Evolutionary conservation across 805 yeast genomes (phyloP).

Genomic region (Ogataea wickerhamii): DNA sequence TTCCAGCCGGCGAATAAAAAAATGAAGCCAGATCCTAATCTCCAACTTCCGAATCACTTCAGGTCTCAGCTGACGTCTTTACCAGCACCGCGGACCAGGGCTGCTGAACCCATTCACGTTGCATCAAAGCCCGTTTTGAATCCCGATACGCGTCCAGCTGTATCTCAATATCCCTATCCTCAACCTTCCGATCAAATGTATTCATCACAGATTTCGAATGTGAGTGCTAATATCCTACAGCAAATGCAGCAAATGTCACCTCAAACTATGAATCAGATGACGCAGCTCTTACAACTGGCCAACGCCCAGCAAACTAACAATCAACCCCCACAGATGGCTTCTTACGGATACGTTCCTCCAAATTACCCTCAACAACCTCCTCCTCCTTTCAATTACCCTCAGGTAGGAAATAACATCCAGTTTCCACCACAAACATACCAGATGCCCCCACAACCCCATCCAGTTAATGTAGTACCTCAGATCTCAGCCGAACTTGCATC

Average conservation of each 20-base stretch:
- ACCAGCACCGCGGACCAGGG: slow-evolving; percentile 8
- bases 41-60: slow-evolving; percentile 17
- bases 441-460: not conserved
- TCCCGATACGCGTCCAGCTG: slow-evolving; percentile 1
- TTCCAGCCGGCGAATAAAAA: slow-evolving; percentile 9
- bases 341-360: not conserved
- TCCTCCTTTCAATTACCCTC: not conserved
- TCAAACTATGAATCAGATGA: slow-evolving; percentile 21
- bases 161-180: slow-evolving; percentile 6
- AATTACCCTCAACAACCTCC: slow-evolving; percentile 1
- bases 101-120: slow-evolving; percentile 17
- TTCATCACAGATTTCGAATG: slow-evolving; percentile 2
- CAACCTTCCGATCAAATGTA: slow-evolving; percentile 1
- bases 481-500: not conserved
- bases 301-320: slow-evolving; percentile 10
- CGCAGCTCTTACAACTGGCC: slow-evolving; percentile 23
- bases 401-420: no score
- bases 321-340: not conserved
- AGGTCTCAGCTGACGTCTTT: slow-evolving; percentile 23
- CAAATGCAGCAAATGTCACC: slow-evolving; percentile 13
- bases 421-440: not conserved
- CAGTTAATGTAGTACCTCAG: not conserved
- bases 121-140: slow-evolving; percentile 15
- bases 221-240: slow-evolving; percentile 4
- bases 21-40: not conserved